Evolutionary conservation across 176 grass and related monocot genomes (phyloP), one percentile per base, ranked within the genome.

Genomic region (Triticum aestivum): DNA sequence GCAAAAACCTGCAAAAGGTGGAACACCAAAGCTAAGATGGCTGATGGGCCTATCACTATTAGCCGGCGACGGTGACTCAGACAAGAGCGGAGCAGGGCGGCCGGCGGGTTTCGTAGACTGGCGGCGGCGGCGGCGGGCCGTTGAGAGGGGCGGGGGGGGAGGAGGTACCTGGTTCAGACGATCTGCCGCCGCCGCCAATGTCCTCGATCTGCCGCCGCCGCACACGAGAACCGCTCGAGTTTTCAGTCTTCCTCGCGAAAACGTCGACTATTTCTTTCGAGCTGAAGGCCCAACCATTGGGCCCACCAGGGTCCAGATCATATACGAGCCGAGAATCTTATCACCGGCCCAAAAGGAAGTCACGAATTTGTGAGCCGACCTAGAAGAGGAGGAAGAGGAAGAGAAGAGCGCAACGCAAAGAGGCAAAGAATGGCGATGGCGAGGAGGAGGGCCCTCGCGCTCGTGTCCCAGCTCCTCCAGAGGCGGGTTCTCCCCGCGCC

Each of bases 391-490:
- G 41, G 41, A 86, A 45, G 63, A 26, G 77, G 54, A 91, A 63
- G 21, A 54, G 77, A 61, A 42, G 17, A 67, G 29, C 9, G 15
- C 70, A 34, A 73, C 38, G 45, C 41, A 35, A 62, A 17, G 65
- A 69, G 29, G 54, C 5, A 69, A 51, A 52, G 9, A 11, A 76
- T 61, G 73, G 75, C 83, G 65, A 95, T 95, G 90, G 90, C 91
- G 93, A 95, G 88, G 86, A 82, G 90, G 26, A 88, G 93, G 84
- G 81, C 69, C 65, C 69, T 83, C 33, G 84, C 88, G 52, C 83
- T 91, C 78, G 85, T 84, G 70, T 74, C 20, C 32, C 84, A 71
- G 80, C 69, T 89, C 79, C 58, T 91, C 69, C 27, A 39, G 3
- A 23, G 42, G 47, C 84, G 72, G 54, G 21, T 44, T 17, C 56